Conservation (phyloP, 768 basidiomycete species). For the Psilocybe tampanensis region DNA sequence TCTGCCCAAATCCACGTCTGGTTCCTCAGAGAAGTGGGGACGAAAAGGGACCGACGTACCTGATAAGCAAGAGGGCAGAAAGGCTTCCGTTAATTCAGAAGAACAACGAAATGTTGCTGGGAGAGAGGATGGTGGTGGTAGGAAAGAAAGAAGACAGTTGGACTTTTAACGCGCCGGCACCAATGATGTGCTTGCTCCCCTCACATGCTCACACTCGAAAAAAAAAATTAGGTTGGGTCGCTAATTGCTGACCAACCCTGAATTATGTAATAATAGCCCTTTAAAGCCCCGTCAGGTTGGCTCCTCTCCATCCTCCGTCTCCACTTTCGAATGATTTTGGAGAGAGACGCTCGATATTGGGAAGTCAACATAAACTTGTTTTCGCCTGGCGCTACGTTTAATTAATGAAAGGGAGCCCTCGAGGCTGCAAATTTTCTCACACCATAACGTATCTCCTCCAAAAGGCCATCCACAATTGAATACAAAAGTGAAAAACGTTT, state of each 20-base stretch:
- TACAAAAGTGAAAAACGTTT: not conserved
- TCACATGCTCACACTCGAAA: conserved; percentile 17
- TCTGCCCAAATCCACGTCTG: not conserved
- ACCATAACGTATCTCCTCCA: not conserved
- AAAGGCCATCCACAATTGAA: not conserved
- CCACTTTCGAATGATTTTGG: not conserved
- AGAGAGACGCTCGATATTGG: not conserved
- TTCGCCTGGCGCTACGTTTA: not conserved
- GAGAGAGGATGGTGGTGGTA: conserved; percentile 15
- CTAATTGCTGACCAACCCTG: not conserved
- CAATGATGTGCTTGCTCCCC: conserved; percentile 4
- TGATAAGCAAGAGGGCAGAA: not conserved
- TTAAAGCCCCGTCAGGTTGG: not conserved
- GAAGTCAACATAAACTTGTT: not conserved
- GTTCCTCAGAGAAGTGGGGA: not conserved
- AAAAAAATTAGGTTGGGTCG: conserved; percentile 7
- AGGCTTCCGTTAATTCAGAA: not conserved
- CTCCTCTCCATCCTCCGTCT: not conserved
- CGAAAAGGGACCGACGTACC: not conserved
- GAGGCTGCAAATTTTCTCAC: not conserved
- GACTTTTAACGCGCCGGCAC: conserved; percentile 17
- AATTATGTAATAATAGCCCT: not conserved
- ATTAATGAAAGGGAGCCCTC: not conserved
- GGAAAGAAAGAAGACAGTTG: conserved; percentile 15
- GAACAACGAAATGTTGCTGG: not conserved